Conservation (phyloP, 2,329 filamentous ascomycete genomes). For the Neonectria ditissima region DNA sequence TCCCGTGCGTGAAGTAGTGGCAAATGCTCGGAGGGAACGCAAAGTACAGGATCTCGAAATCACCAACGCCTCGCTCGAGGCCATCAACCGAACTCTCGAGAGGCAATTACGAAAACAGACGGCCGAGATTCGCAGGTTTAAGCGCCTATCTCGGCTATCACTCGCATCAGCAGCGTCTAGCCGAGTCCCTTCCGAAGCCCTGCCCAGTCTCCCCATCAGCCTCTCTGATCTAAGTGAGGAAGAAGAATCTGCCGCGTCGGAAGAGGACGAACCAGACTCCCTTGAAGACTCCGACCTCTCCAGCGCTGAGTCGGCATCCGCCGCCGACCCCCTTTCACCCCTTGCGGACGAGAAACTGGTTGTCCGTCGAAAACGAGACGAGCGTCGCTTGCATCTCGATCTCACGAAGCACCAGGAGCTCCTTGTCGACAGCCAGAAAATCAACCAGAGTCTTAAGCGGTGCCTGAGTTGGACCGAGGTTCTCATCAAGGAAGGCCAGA, state of each 20-base stretch:
- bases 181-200: conserved; percentile 58
- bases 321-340: conserved; percentile 54
- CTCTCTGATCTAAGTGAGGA: conserved; percentile 63
- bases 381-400: conserved; percentile 85
- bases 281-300: conserved; percentile 65
- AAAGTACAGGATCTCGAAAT: conserved; percentile 98
- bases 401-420: conserved; percentile 90
- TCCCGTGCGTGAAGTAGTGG: conserved; percentile 79
- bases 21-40: conserved; percentile 89
- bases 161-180: conserved; percentile 62
- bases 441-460: conserved; percentile 92
- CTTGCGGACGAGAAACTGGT: conserved; percentile 45
- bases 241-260: conserved; percentile 51
- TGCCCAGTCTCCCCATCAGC: conserved; percentile 56
- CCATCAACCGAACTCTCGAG: conserved; percentile 94
- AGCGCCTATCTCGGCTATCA: conserved; percentile 81
- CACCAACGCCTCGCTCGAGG: conserved; percentile 92
- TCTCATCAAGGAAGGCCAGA: conserved; percentile 88
- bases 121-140: conserved; percentile 85
- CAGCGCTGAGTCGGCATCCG: conserved; percentile 51
- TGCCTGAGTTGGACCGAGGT: conserved; percentile 92
- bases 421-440: conserved; percentile 89
- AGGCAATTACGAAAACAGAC: conserved; percentile 92
- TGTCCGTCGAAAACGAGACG: conserved; percentile 75
- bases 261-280: conserved; percentile 61